phyloP scores from a whole-genome alignment of 148 eudicot genomes.

The Chenopodium quinoa region DNA sequence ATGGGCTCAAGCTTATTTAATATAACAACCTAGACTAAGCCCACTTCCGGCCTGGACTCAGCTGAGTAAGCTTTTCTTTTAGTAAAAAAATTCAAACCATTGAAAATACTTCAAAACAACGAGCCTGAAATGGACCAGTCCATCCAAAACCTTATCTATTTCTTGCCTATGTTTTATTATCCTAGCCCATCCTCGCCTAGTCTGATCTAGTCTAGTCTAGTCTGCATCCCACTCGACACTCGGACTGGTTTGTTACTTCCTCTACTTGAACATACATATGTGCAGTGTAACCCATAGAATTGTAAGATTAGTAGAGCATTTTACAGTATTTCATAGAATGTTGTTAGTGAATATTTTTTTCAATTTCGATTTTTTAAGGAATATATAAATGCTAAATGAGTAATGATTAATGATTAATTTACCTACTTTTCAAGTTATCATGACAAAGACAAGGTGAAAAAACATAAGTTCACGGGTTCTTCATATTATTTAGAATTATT shows the following conservation, averaged over 20 bases:
- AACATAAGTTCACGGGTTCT: constrained; percentile 32
- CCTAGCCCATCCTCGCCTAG: neutral
- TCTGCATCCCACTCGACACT: neutral
- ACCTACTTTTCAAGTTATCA: neutral
- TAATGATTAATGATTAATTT: too few species aligned
- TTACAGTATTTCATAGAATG: too few species aligned
- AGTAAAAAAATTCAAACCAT: neutral
- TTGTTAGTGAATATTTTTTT: neutral
- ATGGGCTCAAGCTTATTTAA: neutral
- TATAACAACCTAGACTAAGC: neutral
- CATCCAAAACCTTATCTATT: neutral
- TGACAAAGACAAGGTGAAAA: neutral
- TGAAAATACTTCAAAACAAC: neutral
- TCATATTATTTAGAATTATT: neutral
- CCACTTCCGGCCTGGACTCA: neutral
- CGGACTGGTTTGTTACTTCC: neutral
- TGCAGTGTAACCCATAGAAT: neutral
- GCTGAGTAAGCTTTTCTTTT: neutral
- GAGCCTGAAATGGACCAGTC: neutral
- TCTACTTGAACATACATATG: neutral
- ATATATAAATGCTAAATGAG: too few species aligned
- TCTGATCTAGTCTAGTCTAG: neutral
- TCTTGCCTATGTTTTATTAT: neutral
- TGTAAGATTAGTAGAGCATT: too few species aligned
- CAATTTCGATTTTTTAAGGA: neutral